Conservation (phyloP, 306 rosid species). For the Fragaria nilgerrensis region DNA sequence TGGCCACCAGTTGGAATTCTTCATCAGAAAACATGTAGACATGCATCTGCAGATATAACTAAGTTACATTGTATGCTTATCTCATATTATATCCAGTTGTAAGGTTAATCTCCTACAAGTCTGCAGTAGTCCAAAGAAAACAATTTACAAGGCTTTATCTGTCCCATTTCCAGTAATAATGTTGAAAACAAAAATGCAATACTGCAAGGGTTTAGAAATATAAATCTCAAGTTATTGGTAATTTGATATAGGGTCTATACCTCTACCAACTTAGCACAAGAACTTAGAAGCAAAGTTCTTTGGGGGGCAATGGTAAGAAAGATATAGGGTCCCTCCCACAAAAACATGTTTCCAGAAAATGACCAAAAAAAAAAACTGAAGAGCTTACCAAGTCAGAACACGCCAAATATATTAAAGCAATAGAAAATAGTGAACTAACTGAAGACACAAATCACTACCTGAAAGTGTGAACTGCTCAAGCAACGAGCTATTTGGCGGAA, state of each 20-base stretch:
- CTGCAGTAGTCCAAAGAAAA: not conserved
- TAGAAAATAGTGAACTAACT: not conserved
- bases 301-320: not conserved
- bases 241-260: not conserved
- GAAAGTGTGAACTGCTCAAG: slow-evolving; percentile 58
- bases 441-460: slow-evolving; percentile 32
- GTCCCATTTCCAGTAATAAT: not conserved
- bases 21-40: not conserved
- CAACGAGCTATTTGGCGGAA: slow-evolving; percentile 51
- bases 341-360: not conserved
- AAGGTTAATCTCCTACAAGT: not conserved
- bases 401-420: not conserved
- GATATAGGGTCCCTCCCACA: not conserved
- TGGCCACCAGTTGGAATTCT: not conserved
- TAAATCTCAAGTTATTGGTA: not conserved
- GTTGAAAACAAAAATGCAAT: not conserved
- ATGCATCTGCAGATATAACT: not conserved
- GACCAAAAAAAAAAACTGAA: not conserved
- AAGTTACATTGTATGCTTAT: not conserved
- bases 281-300: not conserved
- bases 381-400: not conserved
- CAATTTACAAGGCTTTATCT: not conserved
- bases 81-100: not conserved
- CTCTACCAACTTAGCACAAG: not conserved
- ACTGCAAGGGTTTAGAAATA: not conserved